These are phyloP conservation scores for Fusarium veterinarium DNA, from an alignment of 2,329 filamentous ascomycete genomes.

Conservation along the genomic window DNA sequence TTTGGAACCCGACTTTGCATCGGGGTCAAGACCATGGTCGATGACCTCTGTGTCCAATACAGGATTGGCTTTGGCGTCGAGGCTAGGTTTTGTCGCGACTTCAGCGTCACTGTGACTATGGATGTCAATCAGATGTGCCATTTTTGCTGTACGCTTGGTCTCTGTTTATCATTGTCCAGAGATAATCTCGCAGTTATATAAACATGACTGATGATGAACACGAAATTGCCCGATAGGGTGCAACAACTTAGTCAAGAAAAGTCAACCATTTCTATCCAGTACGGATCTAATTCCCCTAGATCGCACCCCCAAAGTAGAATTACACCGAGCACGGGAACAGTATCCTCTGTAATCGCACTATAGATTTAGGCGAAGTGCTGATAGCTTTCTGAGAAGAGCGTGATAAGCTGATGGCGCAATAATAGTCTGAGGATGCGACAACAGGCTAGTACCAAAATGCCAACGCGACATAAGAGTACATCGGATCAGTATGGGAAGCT, in stretches of 20 bases:
- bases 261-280: accelerated
- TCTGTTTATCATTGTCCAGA: neutral
- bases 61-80: neutral
- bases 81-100: neutral
- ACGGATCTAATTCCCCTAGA: neutral
- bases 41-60: neutral
- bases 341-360: neutral
- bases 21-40: neutral
- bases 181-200: neutral
- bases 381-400: neutral
- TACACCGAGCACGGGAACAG: neutral
- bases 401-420: neutral
- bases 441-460: neutral
- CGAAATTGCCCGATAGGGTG: neutral
- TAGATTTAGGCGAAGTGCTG: neutral
- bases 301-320: neutral
- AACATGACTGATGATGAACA: neutral
- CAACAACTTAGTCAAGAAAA: neutral
- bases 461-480: neutral
- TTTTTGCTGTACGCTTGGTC: neutral
- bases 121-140: neutral
- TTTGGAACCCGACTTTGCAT: neutral
- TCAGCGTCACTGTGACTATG: neutral
- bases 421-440: neutral
- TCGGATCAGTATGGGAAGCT: neutral